These are phyloP conservation scores for Spergularia marina DNA, from an alignment of 148 eudicot species.

Conservation along the genomic window DNA sequence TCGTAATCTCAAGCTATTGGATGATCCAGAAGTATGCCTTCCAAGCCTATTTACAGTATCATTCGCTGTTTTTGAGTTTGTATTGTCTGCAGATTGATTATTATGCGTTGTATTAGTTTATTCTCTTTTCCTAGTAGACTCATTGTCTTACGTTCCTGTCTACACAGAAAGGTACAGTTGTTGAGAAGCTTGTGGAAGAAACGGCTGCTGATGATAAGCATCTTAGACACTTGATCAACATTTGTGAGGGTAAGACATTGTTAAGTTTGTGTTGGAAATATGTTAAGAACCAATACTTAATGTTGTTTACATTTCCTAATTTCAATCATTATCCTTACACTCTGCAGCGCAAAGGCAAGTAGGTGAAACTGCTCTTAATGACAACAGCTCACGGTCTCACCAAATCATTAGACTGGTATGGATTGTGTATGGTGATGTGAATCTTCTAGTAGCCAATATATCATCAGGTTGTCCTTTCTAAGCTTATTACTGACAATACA, in stretches of 20 bases:
- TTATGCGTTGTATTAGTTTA: background rate
- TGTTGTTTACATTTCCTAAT: background rate
- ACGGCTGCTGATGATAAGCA: constrained; percentile 66
- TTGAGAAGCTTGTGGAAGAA: constrained; percentile 92
- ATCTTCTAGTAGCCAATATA: background rate
- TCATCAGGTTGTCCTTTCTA: background rate
- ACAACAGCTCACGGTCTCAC: constrained; percentile 90
- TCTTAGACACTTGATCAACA: constrained; percentile 62
- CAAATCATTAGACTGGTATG: constrained; percentile 94
- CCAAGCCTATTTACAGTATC: background rate
- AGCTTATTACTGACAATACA: constrained; percentile 35
- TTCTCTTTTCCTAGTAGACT: background rate
- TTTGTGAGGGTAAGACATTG: constrained; percentile 77
- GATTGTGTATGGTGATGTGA: background rate
- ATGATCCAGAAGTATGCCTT: constrained; percentile 81
- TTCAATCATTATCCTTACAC: background rate
- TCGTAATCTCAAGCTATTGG: constrained; percentile 80
- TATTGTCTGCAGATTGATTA: background rate
- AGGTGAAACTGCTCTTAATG: constrained; percentile 92
- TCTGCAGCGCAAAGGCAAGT: constrained; percentile 93
- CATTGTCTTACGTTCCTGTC: background rate
- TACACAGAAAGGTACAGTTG: constrained; percentile 88
- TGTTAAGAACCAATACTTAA: background rate
- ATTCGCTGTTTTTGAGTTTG: background rate
- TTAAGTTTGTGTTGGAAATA: background rate